Conservation (phyloP, 805 yeast genomes). For the Yarrowia hollandica region DNA sequence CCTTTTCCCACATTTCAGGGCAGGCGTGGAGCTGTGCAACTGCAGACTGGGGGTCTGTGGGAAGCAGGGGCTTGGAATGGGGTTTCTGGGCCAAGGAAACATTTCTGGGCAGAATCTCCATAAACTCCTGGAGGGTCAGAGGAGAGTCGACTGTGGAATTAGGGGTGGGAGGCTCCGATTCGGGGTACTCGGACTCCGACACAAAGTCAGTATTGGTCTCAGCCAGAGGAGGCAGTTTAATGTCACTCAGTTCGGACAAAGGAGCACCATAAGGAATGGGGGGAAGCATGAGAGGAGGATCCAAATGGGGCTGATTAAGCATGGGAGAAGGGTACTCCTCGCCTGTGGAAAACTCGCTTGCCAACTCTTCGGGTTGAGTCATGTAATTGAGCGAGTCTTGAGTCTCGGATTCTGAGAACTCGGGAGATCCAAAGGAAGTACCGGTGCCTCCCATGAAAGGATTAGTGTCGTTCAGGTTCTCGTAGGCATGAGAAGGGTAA, state of each 20-base stretch:
- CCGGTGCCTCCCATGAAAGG: not conserved
- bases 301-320: not conserved
- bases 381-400: not conserved
- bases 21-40: not conserved
- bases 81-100: not conserved
- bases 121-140: not conserved
- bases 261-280: not conserved
- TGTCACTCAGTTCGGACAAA: no score
- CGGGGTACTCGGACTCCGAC: not conserved
- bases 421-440: not conserved
- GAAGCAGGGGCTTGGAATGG: not conserved
- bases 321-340: not conserved
- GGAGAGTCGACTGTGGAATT: not conserved
- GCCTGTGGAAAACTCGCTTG: not conserved
- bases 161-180: not conserved
- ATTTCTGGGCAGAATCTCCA: not conserved
- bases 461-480: not conserved
- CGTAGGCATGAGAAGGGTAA: not conserved
- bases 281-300: not conserved
- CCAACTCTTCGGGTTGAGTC: not conserved
- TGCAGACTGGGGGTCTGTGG: not conserved
- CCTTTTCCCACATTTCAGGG: conserved; percentile 6
- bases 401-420: not conserved
- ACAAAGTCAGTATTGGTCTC: no score
- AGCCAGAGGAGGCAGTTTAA: no score